A percentile compares a stretch with the other conserved stretches of the same genome.
Evolutionary conservation across 257 asterid genomes (phyloP).

Genomic region (Nicotiana obtusifolia): DNA sequence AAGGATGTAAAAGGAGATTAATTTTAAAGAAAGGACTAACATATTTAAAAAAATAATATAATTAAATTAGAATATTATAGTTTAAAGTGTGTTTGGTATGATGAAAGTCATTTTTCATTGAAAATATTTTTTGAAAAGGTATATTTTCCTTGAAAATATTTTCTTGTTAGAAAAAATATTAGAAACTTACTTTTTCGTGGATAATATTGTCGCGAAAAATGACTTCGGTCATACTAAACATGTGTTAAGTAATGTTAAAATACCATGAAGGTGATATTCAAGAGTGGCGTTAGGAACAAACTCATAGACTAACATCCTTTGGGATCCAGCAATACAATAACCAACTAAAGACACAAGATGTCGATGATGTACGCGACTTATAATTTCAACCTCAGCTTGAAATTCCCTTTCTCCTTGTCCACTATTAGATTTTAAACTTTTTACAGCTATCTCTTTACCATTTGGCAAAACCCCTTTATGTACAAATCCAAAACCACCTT

Average conservation of each 20-base stretch:
- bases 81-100: neutral
- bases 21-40: neutral
- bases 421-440: constrained; percentile 12
- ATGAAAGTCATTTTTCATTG: neutral
- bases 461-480: constrained; percentile 17
- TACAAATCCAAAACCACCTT: constrained; percentile 24
- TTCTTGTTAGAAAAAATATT: too few species aligned
- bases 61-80: neutral
- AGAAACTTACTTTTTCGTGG: neutral
- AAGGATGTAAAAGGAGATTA: neutral
- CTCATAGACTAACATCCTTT: constrained; percentile 3
- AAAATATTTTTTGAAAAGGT: too few species aligned
- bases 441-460: constrained; percentile 16
- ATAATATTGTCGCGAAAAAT: neutral
- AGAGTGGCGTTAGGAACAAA: neutral
- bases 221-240: neutral
- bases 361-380: constrained; percentile 2
- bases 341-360: constrained; percentile 9
- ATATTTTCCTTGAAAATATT: too few species aligned
- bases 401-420: constrained; percentile 24
- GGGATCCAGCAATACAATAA: constrained; percentile 1
- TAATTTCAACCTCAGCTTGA: constrained; percentile 6
- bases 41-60: neutral
- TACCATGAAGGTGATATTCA: constrained; percentile 8
- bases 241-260: neutral